These are phyloP conservation scores for Cicer pinnatifidum DNA, from an alignment of 306 rosid genomes.

Conservation along the genomic window DNA sequence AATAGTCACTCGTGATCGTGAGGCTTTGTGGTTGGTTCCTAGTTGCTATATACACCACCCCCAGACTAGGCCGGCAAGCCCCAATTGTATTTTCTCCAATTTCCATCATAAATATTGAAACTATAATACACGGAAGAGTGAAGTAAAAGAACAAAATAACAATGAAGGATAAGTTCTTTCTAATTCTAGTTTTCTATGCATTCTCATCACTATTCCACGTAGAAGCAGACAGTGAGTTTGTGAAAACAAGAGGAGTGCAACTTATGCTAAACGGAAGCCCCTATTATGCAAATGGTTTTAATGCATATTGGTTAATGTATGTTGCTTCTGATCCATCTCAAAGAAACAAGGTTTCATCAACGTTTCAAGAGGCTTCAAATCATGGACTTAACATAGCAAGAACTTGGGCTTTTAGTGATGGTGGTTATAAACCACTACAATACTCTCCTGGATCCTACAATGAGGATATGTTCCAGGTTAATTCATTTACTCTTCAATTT, in stretches of 20 bases:
- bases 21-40: too few relatives aligned
- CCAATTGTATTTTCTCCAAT: too few relatives aligned
- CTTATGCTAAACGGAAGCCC: constrained; percentile 71
- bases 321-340: constrained; percentile 79
- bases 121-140: neutral
- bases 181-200: constrained; percentile 46
- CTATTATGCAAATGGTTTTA: constrained; percentile 82
- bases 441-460: constrained; percentile 86
- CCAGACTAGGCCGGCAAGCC: too few relatives aligned
- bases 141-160: neutral
- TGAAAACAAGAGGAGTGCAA: constrained; percentile 73
- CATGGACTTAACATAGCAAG: constrained; percentile 75
- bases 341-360: constrained; percentile 69
- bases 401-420: constrained; percentile 97
- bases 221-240: constrained; percentile 67
- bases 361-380: constrained; percentile 65
- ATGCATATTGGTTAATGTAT: constrained; percentile 94
- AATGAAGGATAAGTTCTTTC: constrained; percentile 51
- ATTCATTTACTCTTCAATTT: neutral
- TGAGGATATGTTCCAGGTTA: constrained; percentile 78
- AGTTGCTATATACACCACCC: too few relatives aligned
- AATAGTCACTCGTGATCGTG: too few relatives aligned
- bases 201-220: constrained; percentile 42
- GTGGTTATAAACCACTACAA: constrained; percentile 71
- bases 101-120: too few relatives aligned